A percentile compares a stretch with the other conserved stretches of the same genome.
Evolutionary conservation across 1,284 basidiomycete species (phyloP).

Genomic region (Heliocybe sulcata): DNA sequence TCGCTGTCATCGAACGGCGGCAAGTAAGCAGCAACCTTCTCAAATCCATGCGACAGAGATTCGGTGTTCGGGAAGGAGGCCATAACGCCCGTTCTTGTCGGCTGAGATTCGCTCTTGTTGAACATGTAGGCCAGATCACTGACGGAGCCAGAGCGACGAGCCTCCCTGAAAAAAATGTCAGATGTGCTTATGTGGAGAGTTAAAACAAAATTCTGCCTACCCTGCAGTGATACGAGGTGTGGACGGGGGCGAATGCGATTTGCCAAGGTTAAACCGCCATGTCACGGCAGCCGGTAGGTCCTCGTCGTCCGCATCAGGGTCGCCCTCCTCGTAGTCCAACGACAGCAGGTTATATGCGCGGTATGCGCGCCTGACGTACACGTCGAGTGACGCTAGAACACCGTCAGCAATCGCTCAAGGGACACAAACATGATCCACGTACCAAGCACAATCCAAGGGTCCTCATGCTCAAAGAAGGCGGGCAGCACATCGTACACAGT

Average conservation of each 20-base stretch:
- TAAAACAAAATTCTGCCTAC: constrained; percentile 32
- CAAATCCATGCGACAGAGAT: constrained; percentile 69
- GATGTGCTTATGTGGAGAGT: constrained; percentile 9
- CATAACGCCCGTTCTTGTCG: constrained; percentile 83
- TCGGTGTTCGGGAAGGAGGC: constrained; percentile 80
- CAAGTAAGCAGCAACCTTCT: constrained; percentile 60
- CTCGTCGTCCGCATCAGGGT: constrained; percentile 63
- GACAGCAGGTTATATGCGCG: constrained; percentile 90
- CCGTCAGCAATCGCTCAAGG: constrained; percentile 5
- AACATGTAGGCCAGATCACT: constrained; percentile 93
- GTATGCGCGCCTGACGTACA: constrained; percentile 95
- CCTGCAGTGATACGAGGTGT: constrained; percentile 70
- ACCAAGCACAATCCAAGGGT: constrained; percentile 83
- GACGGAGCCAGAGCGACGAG: constrained; percentile 75
- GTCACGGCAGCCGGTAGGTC: constrained; percentile 76
- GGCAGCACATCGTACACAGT: constrained; percentile 97
- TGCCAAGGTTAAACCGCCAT: constrained; percentile 92
- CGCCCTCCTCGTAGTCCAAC: constrained; percentile 91
- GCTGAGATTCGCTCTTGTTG: constrained; percentile 75
- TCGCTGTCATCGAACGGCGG: constrained; percentile 68
- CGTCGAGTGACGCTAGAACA: constrained; percentile 81
- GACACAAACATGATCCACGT: constrained; percentile 13
- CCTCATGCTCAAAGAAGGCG: constrained; percentile 87
- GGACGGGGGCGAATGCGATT: constrained; percentile 75
- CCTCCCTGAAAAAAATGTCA: constrained; percentile 20